These are phyloP conservation scores for Oryza coarctata DNA, from an alignment of 176 grass and related monocot genomes.

Conservation along the genomic window DNA sequence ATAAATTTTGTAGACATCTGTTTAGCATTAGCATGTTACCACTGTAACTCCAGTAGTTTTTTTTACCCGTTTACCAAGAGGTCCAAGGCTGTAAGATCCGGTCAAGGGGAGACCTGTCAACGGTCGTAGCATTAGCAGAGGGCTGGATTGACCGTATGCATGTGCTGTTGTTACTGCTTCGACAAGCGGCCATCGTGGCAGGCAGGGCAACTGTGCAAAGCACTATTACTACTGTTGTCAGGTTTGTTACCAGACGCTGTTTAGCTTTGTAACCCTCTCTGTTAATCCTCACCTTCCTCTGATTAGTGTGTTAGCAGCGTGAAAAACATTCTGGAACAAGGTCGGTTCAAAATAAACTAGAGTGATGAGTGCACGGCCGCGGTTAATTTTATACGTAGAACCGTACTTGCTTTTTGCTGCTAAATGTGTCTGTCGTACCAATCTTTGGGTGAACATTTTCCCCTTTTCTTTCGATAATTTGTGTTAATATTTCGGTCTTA, in stretches of 20 bases:
- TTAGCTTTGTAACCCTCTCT: neutral
- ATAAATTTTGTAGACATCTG: neutral
- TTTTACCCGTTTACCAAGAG: slow-evolving; percentile 11
- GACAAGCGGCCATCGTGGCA: neutral
- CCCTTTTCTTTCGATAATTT: too few relatives aligned
- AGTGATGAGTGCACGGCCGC: neutral
- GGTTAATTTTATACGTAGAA: neutral
- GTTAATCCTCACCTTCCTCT: neutral
- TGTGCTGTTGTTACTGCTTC: slow-evolving; percentile 1
- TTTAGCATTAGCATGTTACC: neutral
- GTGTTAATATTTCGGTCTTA: too few relatives aligned
- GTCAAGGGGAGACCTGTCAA: slow-evolving; percentile 7
- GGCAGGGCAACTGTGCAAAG: neutral
- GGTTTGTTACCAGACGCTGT: neutral
- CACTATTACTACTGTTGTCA: neutral
- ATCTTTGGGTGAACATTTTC: too few relatives aligned
- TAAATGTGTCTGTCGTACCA: neutral
- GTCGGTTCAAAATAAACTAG: neutral
- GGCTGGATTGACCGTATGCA: slow-evolving; percentile 18
- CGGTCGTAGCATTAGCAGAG: neutral
- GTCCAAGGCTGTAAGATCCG: slow-evolving; percentile 24
- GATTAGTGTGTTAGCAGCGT: neutral
- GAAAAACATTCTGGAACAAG: slow-evolving; percentile 23
- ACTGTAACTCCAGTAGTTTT: neutral
- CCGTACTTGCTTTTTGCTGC: neutral